Base-by-base conservation (phyloP, 2,329 filamentous ascomycete genomes). In the Neoascochyta sp. region DNA sequence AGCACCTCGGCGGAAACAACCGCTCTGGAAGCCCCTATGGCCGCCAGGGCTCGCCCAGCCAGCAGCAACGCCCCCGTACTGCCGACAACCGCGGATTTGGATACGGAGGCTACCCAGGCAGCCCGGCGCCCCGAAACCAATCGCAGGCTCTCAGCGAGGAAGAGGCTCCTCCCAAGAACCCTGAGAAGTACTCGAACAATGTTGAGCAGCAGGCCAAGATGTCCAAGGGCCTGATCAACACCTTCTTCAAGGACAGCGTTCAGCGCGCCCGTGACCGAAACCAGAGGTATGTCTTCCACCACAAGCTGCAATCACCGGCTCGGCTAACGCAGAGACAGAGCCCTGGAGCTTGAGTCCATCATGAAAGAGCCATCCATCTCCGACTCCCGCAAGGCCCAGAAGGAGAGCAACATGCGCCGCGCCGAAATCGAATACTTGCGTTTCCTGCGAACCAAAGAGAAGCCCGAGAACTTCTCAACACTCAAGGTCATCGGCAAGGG, bases 401-500 rank as follows among this genome's bases (percentile, higher is more conserved):
- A 94, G 54, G 86, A 85, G 70, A 83, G 85, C 42, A 85, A 81
- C 42, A 83, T 88, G 46, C 85, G 88, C 33, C 83, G 85, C 54
- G 87, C 89, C 53, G 90, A 96, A 64, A 87, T 86, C 28, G 86
- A 88, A 54, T 96, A 95, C 65, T 73, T 98, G 43, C 86, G 90
- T 21, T 95, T 96, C 71, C 71, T 96, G 54, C 81, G 90, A 34
- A 95, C 90, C 34, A 90, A 87, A 65, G 89, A 96, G 62, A 83
- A 83, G 64, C 88, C 90, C 8, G 81, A 90, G 50, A 96, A 96
- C 69, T 98, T 96, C 73, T 80, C 81, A 44, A 96, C 90, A 1
- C 76, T 96, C 66, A 96, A 96, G 74, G 90, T 96, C 50, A 98
- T 98, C 52, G 92, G 92, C 58, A 98, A 98, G 74, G 92, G 92